Evolutionary conservation across 371 early-diverging fungal species (phyloP), one percentile per base, ranked within the genome.

Genomic region (Lichtheimia ornata): DNA sequence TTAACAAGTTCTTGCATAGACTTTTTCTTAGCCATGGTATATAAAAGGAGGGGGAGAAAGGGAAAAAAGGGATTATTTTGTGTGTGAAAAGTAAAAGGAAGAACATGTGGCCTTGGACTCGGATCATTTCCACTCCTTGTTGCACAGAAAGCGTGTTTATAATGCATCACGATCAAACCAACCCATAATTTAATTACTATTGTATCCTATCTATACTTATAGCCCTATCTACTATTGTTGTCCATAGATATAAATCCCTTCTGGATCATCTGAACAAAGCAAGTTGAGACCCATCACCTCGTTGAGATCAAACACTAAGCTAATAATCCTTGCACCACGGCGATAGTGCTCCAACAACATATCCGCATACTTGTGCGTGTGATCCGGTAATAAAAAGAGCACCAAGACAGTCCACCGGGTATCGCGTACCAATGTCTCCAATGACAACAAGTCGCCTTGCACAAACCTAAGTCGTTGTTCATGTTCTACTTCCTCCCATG

Each of bases 301-400:
- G 49, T 77, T 82, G 25, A 86, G 64, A 65, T 86, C 79, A 56
- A 86, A 86, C 24, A 84, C 84, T 22, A 84, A 56, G 35, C 84
- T 83, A 9, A 86, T 72, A 53, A 86, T 86, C 49, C 80, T 62
- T 17, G 79, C 82, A 6, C 86, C 85, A 14, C 79, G 66, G 25
- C 73, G 56, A 65, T 83, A 81, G 62, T 84, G 82, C 14, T 74
- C 68, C 35, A 81, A 57, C 7, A 86, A 54, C 49, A 83, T 61
- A 25, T 83, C 82, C 43, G 82, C 80, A 64, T 79, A 80, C 52
- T 83, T 80, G 11, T 79, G 70, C 3, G 82, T 80, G 43, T 83
- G 83, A 53, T 86, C 86, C 2, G 86, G 86, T n/a, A 84, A 73
- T 27, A 86, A 47, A 67, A 81, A 86, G 18, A 86, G 62, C 6